phyloP scores from a whole-genome alignment of 2,329 filamentous ascomycete genomes.

The Sphaerostilbella broomeana region DNA sequence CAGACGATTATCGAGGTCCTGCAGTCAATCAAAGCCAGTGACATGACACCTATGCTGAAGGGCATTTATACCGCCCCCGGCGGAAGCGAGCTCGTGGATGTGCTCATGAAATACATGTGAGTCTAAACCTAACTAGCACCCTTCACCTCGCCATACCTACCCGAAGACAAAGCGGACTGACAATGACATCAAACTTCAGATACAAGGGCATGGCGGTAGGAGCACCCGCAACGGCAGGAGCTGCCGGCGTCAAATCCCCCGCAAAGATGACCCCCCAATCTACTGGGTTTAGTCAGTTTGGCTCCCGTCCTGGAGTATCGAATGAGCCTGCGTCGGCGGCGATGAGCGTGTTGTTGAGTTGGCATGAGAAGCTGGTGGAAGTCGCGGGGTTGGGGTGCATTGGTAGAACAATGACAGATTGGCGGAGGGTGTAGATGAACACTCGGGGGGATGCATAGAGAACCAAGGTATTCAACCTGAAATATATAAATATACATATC shows the following conservation, averaged over 20 bases:
- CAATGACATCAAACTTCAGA: conserved; percentile 34
- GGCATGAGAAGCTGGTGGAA: conserved; percentile 98
- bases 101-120: conserved; percentile 96
- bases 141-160: too few species aligned
- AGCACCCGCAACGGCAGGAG: conserved; percentile 24
- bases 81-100: conserved; percentile 80
- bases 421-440: conserved; percentile 57
- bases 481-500: not conserved
- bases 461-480: not conserved
- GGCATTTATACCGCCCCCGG: conserved; percentile 71
- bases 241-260: conserved; percentile 34
- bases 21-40: conserved; percentile 90
- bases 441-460: not conserved
- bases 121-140: conserved; percentile 32
- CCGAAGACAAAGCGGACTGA: not conserved
- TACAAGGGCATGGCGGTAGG: conserved; percentile 80
- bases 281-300: conserved; percentile 76
- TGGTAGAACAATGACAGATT: conserved; percentile 91
- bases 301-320: conserved; percentile 42
- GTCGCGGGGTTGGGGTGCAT: conserved; percentile 87
- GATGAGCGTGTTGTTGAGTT: conserved; percentile 95
- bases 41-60: conserved; percentile 85
- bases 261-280: conserved; percentile 60
- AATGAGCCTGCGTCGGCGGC: conserved; percentile 70
- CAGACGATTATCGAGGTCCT: conserved; percentile 87